Conservation (phyloP, 345 rosid genomes). For the Nasturtium officinale region DNA sequence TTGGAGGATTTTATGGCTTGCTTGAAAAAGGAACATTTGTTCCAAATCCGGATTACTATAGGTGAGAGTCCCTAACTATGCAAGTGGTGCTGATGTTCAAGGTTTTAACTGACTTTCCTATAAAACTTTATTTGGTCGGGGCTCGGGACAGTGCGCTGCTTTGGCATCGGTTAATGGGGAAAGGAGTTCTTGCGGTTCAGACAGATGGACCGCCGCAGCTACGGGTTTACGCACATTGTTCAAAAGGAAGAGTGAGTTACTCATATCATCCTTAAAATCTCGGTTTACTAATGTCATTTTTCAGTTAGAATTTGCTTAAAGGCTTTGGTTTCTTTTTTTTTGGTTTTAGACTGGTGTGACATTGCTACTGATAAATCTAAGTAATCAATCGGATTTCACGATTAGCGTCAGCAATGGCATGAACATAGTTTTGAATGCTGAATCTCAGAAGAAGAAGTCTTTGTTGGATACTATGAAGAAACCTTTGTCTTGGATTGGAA, state of each 20-base stretch:
- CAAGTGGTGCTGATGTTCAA: not conserved
- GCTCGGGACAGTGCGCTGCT: slow-evolving; percentile 67
- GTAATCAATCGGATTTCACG: slow-evolving; percentile 61
- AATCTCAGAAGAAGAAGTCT: slow-evolving; percentile 37
- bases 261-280: not conserved
- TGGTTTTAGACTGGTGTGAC: slow-evolving; percentile 73
- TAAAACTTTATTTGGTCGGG: not conserved
- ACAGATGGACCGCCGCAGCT: slow-evolving; percentile 60
- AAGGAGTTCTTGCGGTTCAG: slow-evolving; percentile 65
- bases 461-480: slow-evolving; percentile 56
- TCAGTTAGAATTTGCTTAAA: not conserved
- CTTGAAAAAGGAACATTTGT: slow-evolving; percentile 64
- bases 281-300: not conserved
- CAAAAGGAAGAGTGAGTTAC: slow-evolving; percentile 85
- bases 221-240: slow-evolving; percentile 88
- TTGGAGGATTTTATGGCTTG: slow-evolving; percentile 92
- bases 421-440: slow-evolving; percentile 37
- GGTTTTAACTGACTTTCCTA: slow-evolving; percentile 3
- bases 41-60: slow-evolving; percentile 96
- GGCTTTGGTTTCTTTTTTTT: not conserved
- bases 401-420: slow-evolving; percentile 51
- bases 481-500: slow-evolving; percentile 66
- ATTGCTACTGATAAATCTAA: slow-evolving; percentile 76
- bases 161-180: slow-evolving; percentile 98
- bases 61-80: slow-evolving; percentile 51